Evolutionary conservation across 1,284 basidiomycete genomes (phyloP), one percentile per base, ranked within the genome.

Genomic region (Pterulicium gracile): DNA sequence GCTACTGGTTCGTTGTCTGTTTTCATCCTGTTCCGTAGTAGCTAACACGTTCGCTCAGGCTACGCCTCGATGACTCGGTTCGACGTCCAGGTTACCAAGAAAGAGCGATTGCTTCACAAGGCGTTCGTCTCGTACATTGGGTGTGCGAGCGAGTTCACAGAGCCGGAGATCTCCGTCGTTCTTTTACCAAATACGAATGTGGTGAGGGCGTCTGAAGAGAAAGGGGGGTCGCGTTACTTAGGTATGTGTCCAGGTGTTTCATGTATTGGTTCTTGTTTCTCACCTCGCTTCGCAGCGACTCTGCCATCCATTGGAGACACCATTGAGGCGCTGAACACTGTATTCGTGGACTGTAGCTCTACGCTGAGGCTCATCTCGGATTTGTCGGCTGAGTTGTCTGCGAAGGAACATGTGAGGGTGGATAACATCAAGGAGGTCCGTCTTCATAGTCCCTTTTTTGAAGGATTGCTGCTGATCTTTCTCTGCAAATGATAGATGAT

Each of bases 301-400:
- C 75, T 85, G 15, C 88, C 90, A 4, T 87, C 83, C 0, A 66
- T 94, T 7, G 84, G 86, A 3, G 81, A 88, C 50, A 76, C 81
- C 0, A 70, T 89, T 17, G 77, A 81, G 23, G 79, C 84, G 0
- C 64, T 94, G 24, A 73, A 76, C 45, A 70, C 76, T 47, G 65
- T 86, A 2, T 75, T 77, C 32, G 67, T 67, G 10, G 73, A 80
- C 44, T 74, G 93, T 2, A 59, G 71, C 0, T 68, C 70, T 7
- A 77, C 74, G 1, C 61, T 91, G 48, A 76, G 77, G 50, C 79
- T 83, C 45, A 80, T 89, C 20, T 66, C 72, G 3, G 79, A 81
- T 53, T 67, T 90, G 10, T 72, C 77, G 2, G 75, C 77, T 0
- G 85, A 91, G 60, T 64, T 93, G 15, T 72, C 76, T 2, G 75